Percentiles rank a stretch among this genome's conserved stretches.
These are phyloP conservation scores for Boletus pseudo-olivaceus DNA, from an alignment of 768 basidiomycete species.

Conservation along the genomic window DNA sequence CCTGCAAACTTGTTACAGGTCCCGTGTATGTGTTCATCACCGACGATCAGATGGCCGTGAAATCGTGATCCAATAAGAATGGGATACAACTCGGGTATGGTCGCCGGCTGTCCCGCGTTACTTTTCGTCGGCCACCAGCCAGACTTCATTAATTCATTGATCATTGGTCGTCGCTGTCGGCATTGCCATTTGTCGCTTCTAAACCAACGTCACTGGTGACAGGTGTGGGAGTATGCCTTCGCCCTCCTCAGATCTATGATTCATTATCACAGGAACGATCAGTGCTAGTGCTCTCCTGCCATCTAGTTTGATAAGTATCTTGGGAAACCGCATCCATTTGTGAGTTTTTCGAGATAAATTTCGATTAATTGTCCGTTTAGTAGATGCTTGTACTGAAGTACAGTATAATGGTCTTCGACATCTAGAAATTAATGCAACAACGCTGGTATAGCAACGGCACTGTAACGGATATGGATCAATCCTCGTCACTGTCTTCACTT, in stretches of 20 bases:
- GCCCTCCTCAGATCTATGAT: conserved; percentile 2
- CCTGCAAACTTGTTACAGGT: conserved; percentile 63
- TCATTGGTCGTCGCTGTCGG: neutral
- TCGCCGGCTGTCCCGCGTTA: conserved; percentile 71
- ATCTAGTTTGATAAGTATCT: conserved; percentile 24
- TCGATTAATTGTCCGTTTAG: neutral
- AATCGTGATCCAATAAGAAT: conserved; percentile 39
- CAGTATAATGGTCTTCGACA: neutral
- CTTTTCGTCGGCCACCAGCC: conserved; percentile 54
- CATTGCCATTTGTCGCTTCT: neutral
- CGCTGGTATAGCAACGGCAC: conserved; percentile 1
- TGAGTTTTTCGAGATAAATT: too few relatives aligned
- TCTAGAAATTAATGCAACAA: conserved; percentile 7
- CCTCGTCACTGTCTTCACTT: conserved; percentile 55
- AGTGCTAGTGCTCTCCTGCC: conserved; percentile 29
- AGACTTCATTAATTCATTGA: too few relatives aligned
- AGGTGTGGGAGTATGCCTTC: neutral
- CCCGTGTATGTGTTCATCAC: conserved; percentile 72
- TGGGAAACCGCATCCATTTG: too few relatives aligned
- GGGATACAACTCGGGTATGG: conserved; percentile 29
- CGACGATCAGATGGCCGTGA: conserved; percentile 54
- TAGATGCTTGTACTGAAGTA: neutral
- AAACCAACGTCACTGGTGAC: neutral
- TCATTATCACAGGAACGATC: neutral
- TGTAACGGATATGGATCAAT: conserved; percentile 27